Evolutionary conservation across 257 asterid species (phyloP).

Genomic region (Solanum paucissectum): DNA sequence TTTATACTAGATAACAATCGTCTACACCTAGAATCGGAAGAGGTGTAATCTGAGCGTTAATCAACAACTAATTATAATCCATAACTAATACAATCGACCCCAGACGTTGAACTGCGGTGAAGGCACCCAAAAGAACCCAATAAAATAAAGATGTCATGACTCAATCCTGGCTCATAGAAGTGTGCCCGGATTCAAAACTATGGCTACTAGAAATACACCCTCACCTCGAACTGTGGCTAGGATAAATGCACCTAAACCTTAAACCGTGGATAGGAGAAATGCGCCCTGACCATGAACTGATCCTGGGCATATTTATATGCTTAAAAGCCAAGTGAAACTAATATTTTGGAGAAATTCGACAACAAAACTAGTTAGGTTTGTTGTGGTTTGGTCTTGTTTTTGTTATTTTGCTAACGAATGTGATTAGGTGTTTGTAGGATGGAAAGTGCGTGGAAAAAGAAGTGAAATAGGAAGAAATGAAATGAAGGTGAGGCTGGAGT

Average conservation of each 20-base stretch:
- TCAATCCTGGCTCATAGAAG: not conserved
- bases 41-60: no score
- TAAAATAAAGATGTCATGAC: not conserved
- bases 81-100: not conserved
- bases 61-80: not conserved
- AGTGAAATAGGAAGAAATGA: not conserved
- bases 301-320: not conserved
- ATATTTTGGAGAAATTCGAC: not conserved
- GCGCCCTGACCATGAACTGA: no score
- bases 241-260: not conserved
- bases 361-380: not conserved
- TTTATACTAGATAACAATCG: no score
- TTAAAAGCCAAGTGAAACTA: not conserved
- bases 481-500: not conserved
- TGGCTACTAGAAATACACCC: not conserved
- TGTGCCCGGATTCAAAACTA: no score
- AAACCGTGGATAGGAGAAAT: not conserved
- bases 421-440: not conserved
- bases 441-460: not conserved
- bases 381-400: not conserved
- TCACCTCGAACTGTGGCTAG: no score
- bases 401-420: not conserved
- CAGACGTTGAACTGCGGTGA: not conserved
- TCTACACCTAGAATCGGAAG: no score
- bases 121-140: not conserved